phyloP scores from a whole-genome alignment of 345 rosid species.

The Alliaria petiolata region DNA sequence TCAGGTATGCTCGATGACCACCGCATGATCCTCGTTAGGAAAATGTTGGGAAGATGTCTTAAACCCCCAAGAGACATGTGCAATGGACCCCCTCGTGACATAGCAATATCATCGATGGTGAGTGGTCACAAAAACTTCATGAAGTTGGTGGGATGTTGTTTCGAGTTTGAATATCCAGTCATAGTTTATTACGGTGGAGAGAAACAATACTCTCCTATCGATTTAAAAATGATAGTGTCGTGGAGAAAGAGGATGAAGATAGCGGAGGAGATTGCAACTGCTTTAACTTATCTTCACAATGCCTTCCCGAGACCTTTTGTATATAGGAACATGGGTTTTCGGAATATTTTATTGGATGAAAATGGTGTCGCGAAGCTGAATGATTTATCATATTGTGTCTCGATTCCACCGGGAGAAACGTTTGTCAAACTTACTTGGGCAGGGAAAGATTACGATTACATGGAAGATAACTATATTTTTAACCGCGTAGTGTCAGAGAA shows the following conservation, averaged over 20 bases:
- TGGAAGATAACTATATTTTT: neutral
- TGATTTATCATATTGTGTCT: neutral
- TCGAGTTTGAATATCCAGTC: neutral
- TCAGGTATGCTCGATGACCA: neutral
- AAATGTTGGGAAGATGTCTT: neutral
- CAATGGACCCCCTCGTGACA: neutral
- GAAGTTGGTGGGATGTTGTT: neutral
- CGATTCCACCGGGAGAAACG: constrained; percentile 10
- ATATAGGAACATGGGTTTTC: neutral
- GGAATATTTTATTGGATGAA: neutral
- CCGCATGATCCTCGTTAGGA: constrained; percentile 1
- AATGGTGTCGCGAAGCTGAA: neutral
- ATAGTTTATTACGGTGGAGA: constrained; percentile 8
- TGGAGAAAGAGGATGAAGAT: constrained; percentile 5
- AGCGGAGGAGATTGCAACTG: constrained; percentile 1
- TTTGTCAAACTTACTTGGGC: constrained; percentile 1
- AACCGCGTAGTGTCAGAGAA: neutral
- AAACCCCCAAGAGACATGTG: neutral
- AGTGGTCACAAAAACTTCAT: constrained; percentile 14
- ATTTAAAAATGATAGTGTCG: neutral
- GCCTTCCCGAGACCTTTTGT: constrained; percentile 2
- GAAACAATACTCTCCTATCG: neutral
- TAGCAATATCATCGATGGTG: constrained; percentile 14
- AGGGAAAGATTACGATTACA: neutral
- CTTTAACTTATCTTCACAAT: constrained; percentile 13